phyloP scores from a whole-genome alignment of 2,329 filamentous ascomycete species.

The Colletotrichum siamense region DNA sequence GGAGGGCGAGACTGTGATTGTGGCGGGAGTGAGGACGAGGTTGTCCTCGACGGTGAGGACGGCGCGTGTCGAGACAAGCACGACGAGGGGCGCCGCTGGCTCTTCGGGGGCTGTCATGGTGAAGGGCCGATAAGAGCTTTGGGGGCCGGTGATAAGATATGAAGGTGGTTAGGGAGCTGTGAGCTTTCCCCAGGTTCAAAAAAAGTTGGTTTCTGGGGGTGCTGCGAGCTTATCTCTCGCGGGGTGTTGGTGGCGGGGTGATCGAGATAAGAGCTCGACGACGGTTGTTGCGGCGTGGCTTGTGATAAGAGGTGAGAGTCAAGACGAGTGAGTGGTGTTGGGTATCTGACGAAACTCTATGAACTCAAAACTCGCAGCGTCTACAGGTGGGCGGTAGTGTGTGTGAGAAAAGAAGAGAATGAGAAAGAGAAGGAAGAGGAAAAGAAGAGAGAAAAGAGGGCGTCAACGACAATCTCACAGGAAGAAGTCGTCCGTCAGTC shows the following conservation, averaged over 20 bases:
- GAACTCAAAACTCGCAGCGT: neutral
- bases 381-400: neutral
- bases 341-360: neutral
- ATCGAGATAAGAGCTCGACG: neutral
- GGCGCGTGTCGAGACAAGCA: conserved; percentile 84
- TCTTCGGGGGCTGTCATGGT: conserved; percentile 36
- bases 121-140: neutral
- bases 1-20: conserved; percentile 75
- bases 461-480: neutral
- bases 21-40: conserved; percentile 76
- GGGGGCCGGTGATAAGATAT: neutral
- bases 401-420: neutral
- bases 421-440: neutral
- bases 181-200: conserved; percentile 1
- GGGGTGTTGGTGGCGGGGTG: conserved; percentile 2
- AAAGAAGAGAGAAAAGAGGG: neutral
- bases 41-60: conserved; percentile 74
- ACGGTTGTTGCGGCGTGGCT: neutral
- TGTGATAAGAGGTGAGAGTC: neutral
- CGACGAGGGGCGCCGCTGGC: conserved; percentile 58
- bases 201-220: neutral
- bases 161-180: neutral
- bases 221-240: conserved; percentile 7
- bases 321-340: neutral
- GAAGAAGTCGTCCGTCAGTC: neutral